A percentile compares a stretch with the other conserved stretches of the same genome.
These are phyloP conservation scores for Microbotryum scabiosae DNA, from an alignment of 1,284 basidiomycete genomes.

Conservation along the genomic window DNA sequence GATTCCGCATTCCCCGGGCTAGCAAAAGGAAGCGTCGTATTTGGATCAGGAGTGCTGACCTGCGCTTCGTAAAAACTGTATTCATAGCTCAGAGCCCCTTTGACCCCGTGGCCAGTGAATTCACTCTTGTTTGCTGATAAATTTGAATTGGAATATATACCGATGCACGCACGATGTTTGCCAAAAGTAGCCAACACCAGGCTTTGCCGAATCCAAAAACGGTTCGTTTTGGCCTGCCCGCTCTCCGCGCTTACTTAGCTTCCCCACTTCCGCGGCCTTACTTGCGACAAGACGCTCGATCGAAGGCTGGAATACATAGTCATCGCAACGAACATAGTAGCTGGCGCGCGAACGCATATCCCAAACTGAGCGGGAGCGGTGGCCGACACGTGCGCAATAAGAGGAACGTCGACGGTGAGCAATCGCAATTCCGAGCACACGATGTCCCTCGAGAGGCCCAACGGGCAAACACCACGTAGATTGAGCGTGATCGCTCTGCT, in stretches of 20 bases:
- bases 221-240: neutral
- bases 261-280: neutral
- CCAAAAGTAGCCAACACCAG: neutral
- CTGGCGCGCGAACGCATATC: constrained; percentile 9
- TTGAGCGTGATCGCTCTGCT: constrained; percentile 1
- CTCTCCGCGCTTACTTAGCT: neutral
- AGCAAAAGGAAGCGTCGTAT: neutral
- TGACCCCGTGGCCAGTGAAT: neutral
- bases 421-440: neutral
- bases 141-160: neutral
- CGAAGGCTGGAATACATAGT: constrained; percentile 6
- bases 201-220: neutral
- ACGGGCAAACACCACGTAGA: neutral
- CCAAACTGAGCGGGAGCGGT: constrained; percentile 6
- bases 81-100: neutral
- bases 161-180: neutral
- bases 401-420: neutral
- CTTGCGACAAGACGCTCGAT: constrained; percentile 6
- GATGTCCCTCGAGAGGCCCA: neutral
- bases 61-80: neutral
- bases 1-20: constrained; percentile 75
- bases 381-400: too few species aligned
- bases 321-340: constrained; percentile 13
- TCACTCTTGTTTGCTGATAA: neutral
- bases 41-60: neutral